phyloP scores from a whole-genome alignment of 768 basidiomycete genomes.

The Amanita jacksonii region DNA sequence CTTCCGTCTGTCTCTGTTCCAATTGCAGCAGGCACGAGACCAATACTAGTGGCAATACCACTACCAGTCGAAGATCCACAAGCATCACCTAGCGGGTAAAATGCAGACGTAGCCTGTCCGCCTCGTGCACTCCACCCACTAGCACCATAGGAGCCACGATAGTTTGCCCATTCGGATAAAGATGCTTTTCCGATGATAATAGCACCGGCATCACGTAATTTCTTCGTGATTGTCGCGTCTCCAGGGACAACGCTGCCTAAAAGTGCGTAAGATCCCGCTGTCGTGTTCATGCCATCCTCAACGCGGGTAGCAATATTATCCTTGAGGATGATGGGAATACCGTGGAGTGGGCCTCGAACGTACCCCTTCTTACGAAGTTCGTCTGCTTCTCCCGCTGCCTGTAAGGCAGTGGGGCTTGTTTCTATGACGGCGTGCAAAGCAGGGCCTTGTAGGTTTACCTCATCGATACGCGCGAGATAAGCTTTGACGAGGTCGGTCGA shows the following conservation, averaged over 20 bases:
- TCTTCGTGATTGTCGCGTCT: conserved; percentile 36
- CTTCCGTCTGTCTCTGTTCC: conserved; percentile 47
- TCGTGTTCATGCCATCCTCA: conserved; percentile 42
- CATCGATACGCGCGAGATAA: conserved; percentile 56
- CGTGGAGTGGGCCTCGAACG: conserved; percentile 38
- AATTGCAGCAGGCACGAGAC: conserved; percentile 37
- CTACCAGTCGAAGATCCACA: conserved; percentile 54
- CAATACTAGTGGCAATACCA: conserved; percentile 44
- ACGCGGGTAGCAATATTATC: conserved; percentile 41
- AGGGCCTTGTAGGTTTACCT: conserved; percentile 57
- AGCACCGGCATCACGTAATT: conserved; percentile 32
- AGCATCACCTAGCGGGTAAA: conserved; percentile 41
- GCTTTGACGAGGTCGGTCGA: conserved; percentile 27
- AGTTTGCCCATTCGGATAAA: conserved; percentile 45
- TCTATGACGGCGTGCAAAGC: conserved; percentile 51
- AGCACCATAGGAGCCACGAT: conserved; percentile 30
- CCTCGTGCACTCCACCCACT: conserved; percentile 52
- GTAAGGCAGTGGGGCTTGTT: conserved; percentile 41
- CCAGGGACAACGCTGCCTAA: conserved; percentile 33
- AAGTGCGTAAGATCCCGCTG: conserved; percentile 34
- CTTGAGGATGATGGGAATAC: conserved; percentile 44
- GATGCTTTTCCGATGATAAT: conserved; percentile 48
- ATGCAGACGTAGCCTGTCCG: conserved; percentile 42
- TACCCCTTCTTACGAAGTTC: conserved; percentile 32
- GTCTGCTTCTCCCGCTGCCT: conserved; percentile 40